Conservation (phyloP, 2,329 filamentous ascomycete genomes). For the Xylariaceae sp. region DNA sequence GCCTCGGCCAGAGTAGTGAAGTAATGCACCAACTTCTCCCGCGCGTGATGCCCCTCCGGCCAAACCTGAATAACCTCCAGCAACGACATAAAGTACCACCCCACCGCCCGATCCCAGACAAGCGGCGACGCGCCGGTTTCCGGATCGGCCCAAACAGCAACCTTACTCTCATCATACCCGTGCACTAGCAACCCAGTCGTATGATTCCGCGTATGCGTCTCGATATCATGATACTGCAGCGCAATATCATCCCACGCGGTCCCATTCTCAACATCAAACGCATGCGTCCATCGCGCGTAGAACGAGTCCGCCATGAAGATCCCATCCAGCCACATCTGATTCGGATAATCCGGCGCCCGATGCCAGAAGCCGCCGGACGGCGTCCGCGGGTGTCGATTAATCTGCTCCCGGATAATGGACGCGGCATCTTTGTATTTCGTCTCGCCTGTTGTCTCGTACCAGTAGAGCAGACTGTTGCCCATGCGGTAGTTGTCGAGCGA, state of each 20-base stretch:
- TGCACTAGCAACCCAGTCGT: conserved; percentile 43
- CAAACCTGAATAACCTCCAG: conserved; percentile 44
- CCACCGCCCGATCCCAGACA: conserved; percentile 47
- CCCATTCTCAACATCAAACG: conserved; percentile 36
- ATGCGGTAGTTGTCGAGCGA: conserved; percentile 50
- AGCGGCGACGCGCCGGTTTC: conserved; percentile 43
- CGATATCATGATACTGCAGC: conserved; percentile 40
- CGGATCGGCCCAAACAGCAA: conserved; percentile 44
- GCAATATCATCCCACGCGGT: conserved; percentile 42
- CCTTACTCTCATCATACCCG: conserved; percentile 45
- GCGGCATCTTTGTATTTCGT: conserved; percentile 46
- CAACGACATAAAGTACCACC: conserved; percentile 46
- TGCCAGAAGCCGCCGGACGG: conserved; percentile 52
- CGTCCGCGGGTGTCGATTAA: conserved; percentile 47
- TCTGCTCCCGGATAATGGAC: conserved; percentile 40
- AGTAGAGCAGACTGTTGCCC: conserved; percentile 47
- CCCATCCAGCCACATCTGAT: conserved; percentile 54
- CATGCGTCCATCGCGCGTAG: conserved; percentile 37
- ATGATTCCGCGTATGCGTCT: conserved; percentile 36
- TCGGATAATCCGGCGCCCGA: conserved; percentile 35
- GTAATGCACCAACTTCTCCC: conserved; percentile 36
- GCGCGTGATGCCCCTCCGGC: conserved; percentile 34
- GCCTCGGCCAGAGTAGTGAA: conserved; percentile 39
- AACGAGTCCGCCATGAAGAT: conserved; percentile 47
- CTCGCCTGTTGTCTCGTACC: conserved; percentile 43